Conservation (phyloP, 2,329 filamentous ascomycete species). For the Venturia effusa region DNA sequence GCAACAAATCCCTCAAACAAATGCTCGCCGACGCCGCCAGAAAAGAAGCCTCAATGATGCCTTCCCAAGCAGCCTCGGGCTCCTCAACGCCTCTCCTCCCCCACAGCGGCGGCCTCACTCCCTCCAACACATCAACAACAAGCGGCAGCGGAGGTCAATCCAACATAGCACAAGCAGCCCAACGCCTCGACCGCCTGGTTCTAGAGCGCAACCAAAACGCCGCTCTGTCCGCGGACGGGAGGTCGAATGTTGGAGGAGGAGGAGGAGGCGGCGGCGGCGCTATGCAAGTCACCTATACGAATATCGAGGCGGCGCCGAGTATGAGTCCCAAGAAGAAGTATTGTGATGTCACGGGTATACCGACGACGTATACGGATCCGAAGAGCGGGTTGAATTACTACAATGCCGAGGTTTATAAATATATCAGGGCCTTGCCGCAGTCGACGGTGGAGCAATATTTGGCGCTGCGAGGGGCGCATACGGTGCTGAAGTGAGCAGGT, state of each 20-base stretch:
- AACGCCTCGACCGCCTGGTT: conserved; percentile 76
- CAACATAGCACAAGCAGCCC: conserved; percentile 82
- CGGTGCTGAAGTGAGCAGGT: conserved; percentile 66
- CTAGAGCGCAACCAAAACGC: conserved; percentile 61
- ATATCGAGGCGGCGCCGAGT: conserved; percentile 89
- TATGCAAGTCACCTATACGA: conserved; percentile 70
- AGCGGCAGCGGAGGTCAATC: conserved; percentile 25
- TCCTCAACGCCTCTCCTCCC: conserved; percentile 47
- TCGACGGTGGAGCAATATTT: conserved; percentile 79
- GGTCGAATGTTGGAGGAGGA: conserved; percentile 25
- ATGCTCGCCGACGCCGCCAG: conserved; percentile 82
- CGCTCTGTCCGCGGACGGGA: conserved; percentile 19
- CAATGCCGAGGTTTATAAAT: conserved; percentile 80
- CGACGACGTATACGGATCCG: conserved; percentile 86
- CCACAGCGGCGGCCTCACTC: conserved; percentile 17
- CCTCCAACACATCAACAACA: conserved; percentile 29
- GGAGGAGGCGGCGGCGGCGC: background rate
- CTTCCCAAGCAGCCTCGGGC: conserved; percentile 72
- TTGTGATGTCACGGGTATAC: conserved; percentile 88
- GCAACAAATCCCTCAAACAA: conserved; percentile 98
- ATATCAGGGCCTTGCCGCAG: conserved; percentile 71
- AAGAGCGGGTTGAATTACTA: conserved; percentile 92
- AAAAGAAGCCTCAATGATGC: conserved; percentile 79
- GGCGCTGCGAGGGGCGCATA: conserved; percentile 83
- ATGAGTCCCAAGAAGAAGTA: conserved; percentile 78